Base-by-base conservation (phyloP, 192 early-diverging fungal species). In the Rhizophagus clarus region DNA sequence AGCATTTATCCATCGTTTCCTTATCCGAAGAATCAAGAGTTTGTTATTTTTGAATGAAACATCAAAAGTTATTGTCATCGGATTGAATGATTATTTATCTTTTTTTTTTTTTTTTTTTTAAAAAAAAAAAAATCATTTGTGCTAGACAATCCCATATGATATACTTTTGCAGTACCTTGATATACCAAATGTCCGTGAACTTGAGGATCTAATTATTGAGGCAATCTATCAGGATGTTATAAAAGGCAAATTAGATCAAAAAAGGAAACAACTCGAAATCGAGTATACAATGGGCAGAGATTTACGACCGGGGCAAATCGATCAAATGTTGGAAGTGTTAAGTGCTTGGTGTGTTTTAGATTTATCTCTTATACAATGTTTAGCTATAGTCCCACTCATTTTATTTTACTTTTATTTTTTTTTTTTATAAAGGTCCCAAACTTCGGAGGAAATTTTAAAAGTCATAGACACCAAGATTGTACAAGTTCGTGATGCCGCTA, bases 151-250 rank as follows among this genome's bases (percentile, higher is more conserved):
- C 60, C 84, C 88, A 11, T 96, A 96, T 73, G 82, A 88, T 20
- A 70, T 80, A 15, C 86, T 96, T 64, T 84, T 92, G 56, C 34
- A 84, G n/a, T 87, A 89, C 37, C 86, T 96, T 15, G 88, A 94
- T 71, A 91, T 96, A 75, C 67, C 88, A n/a, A 94, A 91, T 76
- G 89, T 96, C 11, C 89, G 95, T 47, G 91, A 95, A 63, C 84
- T 96, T 45, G 95, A 96, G 77, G 95, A 96, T 82, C 83, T 96
- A 71, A 93, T 96, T 80, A 96, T 96, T 77, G 93, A 94, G 68
- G 91, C 94, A 32, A 91, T 96, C 42, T 96, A 96, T 73, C 92
- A 93, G 74, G 90, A 89, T 67, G 83, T 96, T 9, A 82, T 96
- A 66, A 87, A 84, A 45, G 95, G 94, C 34, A 96, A 93, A 85